Base-by-base conservation (phyloP, 2,329 filamentous ascomycete genomes). In the Alternaria triticina region DNA sequence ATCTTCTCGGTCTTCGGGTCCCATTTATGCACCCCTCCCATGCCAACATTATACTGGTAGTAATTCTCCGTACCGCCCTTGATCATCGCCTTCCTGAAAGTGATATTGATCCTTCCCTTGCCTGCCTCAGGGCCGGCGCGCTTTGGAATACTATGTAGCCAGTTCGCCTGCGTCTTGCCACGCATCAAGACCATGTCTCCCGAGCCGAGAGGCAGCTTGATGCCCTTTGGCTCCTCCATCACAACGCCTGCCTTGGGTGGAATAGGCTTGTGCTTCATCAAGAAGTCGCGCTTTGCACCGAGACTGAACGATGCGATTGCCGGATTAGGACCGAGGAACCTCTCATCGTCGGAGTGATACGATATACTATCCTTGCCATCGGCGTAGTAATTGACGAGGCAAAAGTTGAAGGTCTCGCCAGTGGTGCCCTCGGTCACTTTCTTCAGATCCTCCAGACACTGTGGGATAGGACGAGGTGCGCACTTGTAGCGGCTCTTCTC, bases 101-200 rank as follows among this genome's bases (percentile, higher is more conserved):
- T 95, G 66, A 95, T 94, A 74, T 95, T 95, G 70, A 86, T 85
- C 23, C 88, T 86, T 28, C 90, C 89, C 54, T 85, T 85, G 28
- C 85, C 86, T 47, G 87, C 87, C 75, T 85, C 84, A 8, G 85
- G 87, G 3, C 89, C 89, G 43, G 87, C 89, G 20, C 91, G 82
- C 78, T 94, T 94, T 0, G 92, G 92, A 44, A 95, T 89, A 51
- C 90, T 91, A 77, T 95, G 92, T 62, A 93, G 77, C 91, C 92
- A 95, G 71, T 75, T 76, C 3, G 87, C 83, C 77, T 95, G 92
- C n/a, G 91, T 95, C 68, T 77, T 82, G 0, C 91, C 91, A 50
- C 86, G 85, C 92, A 95, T 95, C 22, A 95, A 80, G 4, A 95
- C 79, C 91, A 95, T 93, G 73, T 94, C 91, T 0, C 92, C 92